These are phyloP conservation scores for Amborella trichopoda DNA, from an alignment of 164 flowering plant species.

Conservation along the genomic window DNA sequence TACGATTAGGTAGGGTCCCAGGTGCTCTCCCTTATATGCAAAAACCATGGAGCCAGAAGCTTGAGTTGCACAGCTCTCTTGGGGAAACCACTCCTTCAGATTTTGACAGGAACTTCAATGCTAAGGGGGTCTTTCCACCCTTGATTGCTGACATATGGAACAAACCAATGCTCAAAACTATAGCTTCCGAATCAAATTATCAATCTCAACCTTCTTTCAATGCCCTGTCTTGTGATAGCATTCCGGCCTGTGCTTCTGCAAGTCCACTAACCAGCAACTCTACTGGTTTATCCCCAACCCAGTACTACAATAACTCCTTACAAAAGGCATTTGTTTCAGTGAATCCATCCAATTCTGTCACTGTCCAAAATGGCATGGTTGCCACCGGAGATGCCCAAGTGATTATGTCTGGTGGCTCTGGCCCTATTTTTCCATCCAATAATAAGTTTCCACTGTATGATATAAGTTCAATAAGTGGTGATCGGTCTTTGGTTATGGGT, in stretches of 20 bases:
- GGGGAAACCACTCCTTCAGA: slow-evolving; percentile 14
- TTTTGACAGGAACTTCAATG: slow-evolving; percentile 6
- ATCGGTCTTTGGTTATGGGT: slow-evolving; percentile 14
- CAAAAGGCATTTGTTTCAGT: slow-evolving; percentile 6
- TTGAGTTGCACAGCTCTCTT: slow-evolving; percentile 13
- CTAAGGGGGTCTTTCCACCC: slow-evolving; percentile 9
- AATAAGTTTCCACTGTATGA: slow-evolving; percentile 13
- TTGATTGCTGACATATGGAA: slow-evolving; percentile 9
- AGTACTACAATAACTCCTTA: slow-evolving; percentile 11
- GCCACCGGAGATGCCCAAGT: slow-evolving; percentile 20
- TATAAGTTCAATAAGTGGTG: slow-evolving; percentile 14
- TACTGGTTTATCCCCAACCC: slow-evolving; percentile 5
- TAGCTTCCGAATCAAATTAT: slow-evolving; percentile 12
- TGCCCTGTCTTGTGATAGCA: slow-evolving; percentile 11
- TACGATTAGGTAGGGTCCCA: slow-evolving; percentile 47
- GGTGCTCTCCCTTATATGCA: slow-evolving; percentile 24
- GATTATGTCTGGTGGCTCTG: no score
- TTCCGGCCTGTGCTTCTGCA: slow-evolving; percentile 13
- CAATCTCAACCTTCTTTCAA: slow-evolving; percentile 19
- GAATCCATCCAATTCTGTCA: slow-evolving; percentile 11
- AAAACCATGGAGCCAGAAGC: slow-evolving; percentile 17
- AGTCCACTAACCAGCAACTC: slow-evolving; percentile 11
- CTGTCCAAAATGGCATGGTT: slow-evolving; percentile 12
- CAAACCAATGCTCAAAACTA: slow-evolving; percentile 17
- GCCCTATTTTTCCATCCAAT: no score